A percentile compares a stretch with the other conserved stretches of the same genome.
These are phyloP conservation scores for Metschnikowia corniflorae DNA, from an alignment of 805 yeast genomes.

Conservation along the genomic window DNA sequence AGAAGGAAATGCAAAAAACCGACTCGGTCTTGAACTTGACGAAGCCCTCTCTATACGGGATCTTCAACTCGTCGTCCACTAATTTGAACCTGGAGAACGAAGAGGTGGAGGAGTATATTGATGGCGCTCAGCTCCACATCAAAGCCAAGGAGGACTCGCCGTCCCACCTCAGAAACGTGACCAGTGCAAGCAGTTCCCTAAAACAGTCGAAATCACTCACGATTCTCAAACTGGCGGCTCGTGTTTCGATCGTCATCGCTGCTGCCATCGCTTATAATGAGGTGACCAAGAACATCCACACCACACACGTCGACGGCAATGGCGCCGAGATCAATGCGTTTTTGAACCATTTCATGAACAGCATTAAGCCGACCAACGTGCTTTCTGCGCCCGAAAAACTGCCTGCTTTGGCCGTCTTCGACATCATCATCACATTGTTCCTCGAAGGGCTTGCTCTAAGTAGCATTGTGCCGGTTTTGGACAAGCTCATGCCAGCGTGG, in stretches of 20 bases:
- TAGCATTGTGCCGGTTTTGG: slow-evolving; percentile 46
- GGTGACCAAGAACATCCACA: slow-evolving; percentile 50
- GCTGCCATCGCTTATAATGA: slow-evolving; percentile 54
- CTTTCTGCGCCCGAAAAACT: slow-evolving; percentile 3
- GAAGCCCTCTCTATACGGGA: slow-evolving; percentile 48
- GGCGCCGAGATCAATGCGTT: slow-evolving; percentile 42
- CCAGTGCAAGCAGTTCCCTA: slow-evolving; percentile 1
- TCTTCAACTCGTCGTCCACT: slow-evolving; percentile 43
- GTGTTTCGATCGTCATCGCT: slow-evolving; percentile 29
- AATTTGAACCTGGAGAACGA: slow-evolving; percentile 31
- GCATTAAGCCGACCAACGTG: slow-evolving; percentile 20
- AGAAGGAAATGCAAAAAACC: slow-evolving; percentile 19
- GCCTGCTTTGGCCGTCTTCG: slow-evolving; percentile 9
- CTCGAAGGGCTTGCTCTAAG: slow-evolving; percentile 60
- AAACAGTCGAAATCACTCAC: slow-evolving; percentile 1
- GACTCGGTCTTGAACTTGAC: slow-evolving; percentile 46
- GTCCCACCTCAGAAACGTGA: neutral
- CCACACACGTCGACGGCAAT: slow-evolving; percentile 43
- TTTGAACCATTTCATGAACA: slow-evolving; percentile 24
- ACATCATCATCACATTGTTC: slow-evolving; percentile 27
- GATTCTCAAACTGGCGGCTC: slow-evolving; percentile 8
- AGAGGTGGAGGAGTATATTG: slow-evolving; percentile 20
- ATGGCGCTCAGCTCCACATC: slow-evolving; percentile 18
- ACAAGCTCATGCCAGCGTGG: slow-evolving; percentile 27
- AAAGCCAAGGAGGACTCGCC: slow-evolving; percentile 14